Evolutionary conservation across 805 yeast genomes (phyloP), one percentile per base, ranked within the genome.

Genomic region (Pichia thaimueangensis): DNA sequence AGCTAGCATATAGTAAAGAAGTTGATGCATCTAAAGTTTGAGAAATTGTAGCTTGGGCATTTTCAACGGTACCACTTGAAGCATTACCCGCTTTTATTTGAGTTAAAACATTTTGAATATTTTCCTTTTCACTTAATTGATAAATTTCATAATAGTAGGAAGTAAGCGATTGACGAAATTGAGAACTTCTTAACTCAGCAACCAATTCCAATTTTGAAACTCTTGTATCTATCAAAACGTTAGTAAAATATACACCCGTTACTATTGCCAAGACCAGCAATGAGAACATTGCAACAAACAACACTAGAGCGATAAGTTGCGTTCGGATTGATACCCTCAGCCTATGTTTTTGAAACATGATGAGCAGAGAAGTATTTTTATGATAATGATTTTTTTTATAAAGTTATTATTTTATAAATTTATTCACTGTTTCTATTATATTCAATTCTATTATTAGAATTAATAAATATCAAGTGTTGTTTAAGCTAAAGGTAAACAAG

Each of bases 161-260:
- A 45, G 74, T 74, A 45, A 85, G 64, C 31, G 77, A 73, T 61
- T 86, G 96, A 42, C 71, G 73, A 17, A 87, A 67, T 59, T 88
- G 96, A 0, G 89, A 74, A 0, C 91, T 78, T 59, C 86, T 87
- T 43, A 88, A 66, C 58, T 84, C 84, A 2, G 95, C 84, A 17
- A 87, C 84, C 34, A 86, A 86, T 52, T 75, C 76, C 21, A 88
- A 65, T 43, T 88, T 73, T 47, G 85, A 88, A 1, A 80, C 76
- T 53, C 94, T 69, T 34, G 84, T 61, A 36, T 71, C 62, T 24
- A 78, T 72, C 45, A 81, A 76, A 48, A 77, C 82, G 17, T 67
- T 60, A 4, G 86, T 75, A 59, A 83, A 86, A 59, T 85, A 85
- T 4, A 82, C 74, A 38, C 85, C 93, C 9, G 86, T 76, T 20